Base-by-base conservation (phyloP, 805 yeast genomes). In the Geotrichum ghanense region DNA sequence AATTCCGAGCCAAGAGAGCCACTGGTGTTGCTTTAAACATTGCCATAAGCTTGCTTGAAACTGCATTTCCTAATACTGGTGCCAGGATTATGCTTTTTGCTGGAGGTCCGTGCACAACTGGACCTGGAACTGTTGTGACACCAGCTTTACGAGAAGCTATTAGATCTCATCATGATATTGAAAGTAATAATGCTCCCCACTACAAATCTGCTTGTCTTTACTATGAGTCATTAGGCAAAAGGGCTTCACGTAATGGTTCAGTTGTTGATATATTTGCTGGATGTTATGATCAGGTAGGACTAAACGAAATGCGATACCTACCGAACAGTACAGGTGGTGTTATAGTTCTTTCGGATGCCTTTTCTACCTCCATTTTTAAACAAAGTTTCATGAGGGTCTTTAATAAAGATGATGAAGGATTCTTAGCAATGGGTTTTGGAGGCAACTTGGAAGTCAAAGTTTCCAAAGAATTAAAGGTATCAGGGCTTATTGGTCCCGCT, bases 201-300 rank as follows among this genome's bases (percentile, higher is more conserved):
- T 84, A 79, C 69, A 86, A 85, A 61, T 83, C 83, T 60, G 92
- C 95, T 4, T 75, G 73, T 54, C 79, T 83, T 61, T 88, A 76
- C 59, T 89, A 88, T 64, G 88, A 83, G 52, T 68, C 72, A 26
- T 62, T 89, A 42, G 83, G 92, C 23, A 72, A 76, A 31, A 79
- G 79, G 56, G 84, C 86, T 40, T 75, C 87, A 47, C 67, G 68
- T 19, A 75, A 76, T 51, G 84, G 86, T n/a, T 90, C 83, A 57
- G 76, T 87, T 22, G 79, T 89, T 48, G 95, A 88, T 64, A 76
- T 89, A 41, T 88, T 85, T 65, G 95, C 95, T 21, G 96, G 96
- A 50, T 87, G 95, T 69, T 87, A 86, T 64, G 97, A 89, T 67
- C 97, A 89, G 71, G 81, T 88, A 48, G 97, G 97, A 60, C 76